These are phyloP conservation scores for Miscanthus lutarioriparius DNA, from an alignment of 176 grass and related monocot species.

Conservation along the genomic window DNA sequence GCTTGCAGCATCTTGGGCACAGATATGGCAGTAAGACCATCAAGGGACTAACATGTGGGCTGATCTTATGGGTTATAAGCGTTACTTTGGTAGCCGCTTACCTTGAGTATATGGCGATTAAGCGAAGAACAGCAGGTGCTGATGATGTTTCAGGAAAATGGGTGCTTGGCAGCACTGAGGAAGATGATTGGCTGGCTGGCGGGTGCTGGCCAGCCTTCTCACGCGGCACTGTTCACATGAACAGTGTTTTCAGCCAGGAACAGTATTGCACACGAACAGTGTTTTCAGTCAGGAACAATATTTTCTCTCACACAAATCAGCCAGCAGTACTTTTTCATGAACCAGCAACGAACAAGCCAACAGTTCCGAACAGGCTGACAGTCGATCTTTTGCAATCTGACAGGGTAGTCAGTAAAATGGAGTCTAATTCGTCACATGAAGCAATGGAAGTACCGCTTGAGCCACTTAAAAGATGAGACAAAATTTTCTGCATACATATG, in stretches of 20 bases:
- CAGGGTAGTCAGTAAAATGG: constrained; percentile 42
- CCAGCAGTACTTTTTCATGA: too few species aligned
- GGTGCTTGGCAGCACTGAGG: constrained; percentile 59
- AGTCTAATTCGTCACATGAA: constrained; percentile 51
- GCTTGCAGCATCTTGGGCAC: constrained; percentile 79
- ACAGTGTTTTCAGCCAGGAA: too few species aligned
- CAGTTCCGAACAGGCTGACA: too few species aligned
- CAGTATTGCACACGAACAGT: too few species aligned
- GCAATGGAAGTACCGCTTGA: constrained; percentile 74
- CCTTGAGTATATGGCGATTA: constrained; percentile 60
- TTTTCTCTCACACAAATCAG: too few species aligned
- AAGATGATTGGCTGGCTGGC: too few species aligned
- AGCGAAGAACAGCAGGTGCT: constrained; percentile 49
- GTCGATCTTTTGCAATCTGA: constrained; percentile 57
- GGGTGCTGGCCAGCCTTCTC: too few species aligned
- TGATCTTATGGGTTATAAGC: constrained; percentile 66
- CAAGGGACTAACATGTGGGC: constrained; percentile 75
- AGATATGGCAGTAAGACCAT: constrained; percentile 71
- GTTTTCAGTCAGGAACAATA: too few species aligned
- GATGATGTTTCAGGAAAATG: constrained; percentile 49
- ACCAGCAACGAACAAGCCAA: too few species aligned
- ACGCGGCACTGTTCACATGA: too few species aligned
- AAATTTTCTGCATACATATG: constrained; percentile 6
- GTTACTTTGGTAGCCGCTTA: constrained; percentile 46
- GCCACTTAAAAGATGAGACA: constrained; percentile 58